Evolutionary conservation across 1,284 basidiomycete species (phyloP).

Genomic region (Hymenochaete sp.): DNA sequence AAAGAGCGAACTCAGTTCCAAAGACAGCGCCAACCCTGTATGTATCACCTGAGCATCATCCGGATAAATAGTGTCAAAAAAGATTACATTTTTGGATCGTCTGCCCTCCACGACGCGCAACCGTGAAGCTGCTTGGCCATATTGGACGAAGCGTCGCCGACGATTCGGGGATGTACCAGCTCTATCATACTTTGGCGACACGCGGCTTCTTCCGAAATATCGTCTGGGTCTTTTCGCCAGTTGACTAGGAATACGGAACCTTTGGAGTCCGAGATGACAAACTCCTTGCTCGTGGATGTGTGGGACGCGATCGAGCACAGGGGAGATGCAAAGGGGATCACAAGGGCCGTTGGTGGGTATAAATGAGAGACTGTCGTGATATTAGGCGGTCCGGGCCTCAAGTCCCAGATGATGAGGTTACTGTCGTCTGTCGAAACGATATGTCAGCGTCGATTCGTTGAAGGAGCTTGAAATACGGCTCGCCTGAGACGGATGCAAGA

Average conservation of each 20-base stretch:
- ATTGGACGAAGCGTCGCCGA: conserved; percentile 45
- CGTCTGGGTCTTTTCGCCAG: conserved; percentile 64
- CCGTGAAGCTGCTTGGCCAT: conserved; percentile 41
- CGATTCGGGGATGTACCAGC: conserved; percentile 56
- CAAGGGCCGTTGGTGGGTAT: conserved; percentile 65
- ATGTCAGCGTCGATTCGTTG: background rate
- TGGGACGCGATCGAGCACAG: conserved; percentile 63
- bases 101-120: conserved; percentile 58
- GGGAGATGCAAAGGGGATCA: conserved; percentile 60
- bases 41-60: conserved; percentile 1
- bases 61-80: background rate
- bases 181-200: conserved; percentile 57
- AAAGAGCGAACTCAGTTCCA: conserved; percentile 58
- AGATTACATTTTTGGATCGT: conserved; percentile 61
- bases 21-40: conserved; percentile 64
- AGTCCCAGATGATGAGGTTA: conserved; percentile 77
- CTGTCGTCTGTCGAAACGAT: conserved; percentile 49
- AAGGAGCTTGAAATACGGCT: conserved; percentile 18
- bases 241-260: conserved; percentile 68
- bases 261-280: conserved; percentile 63
- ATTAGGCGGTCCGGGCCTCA: conserved; percentile 40
- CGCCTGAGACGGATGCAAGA: conserved; percentile 71
- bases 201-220: conserved; percentile 43
- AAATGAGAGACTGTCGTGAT: background rate
- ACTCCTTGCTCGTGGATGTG: conserved; percentile 61